Evolutionary conservation across 148 eudicot genomes (phyloP).

Genomic region (Fagopyrum esculentum): DNA sequence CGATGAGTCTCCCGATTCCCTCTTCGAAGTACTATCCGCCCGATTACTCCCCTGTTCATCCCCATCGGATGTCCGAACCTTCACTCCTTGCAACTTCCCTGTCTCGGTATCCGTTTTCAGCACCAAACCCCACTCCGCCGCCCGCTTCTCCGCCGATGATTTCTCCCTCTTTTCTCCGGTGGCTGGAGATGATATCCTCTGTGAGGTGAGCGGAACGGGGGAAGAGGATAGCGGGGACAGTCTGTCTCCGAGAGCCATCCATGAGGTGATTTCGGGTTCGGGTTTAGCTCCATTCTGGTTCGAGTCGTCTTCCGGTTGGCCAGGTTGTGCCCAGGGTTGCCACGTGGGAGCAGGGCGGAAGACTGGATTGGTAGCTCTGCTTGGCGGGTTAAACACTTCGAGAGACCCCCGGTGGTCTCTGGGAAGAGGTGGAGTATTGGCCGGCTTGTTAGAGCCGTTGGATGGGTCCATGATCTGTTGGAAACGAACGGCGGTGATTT

Average conservation of each 20-base stretch:
- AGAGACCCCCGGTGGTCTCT: slow-evolving; percentile 81
- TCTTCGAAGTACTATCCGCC: slow-evolving; percentile 31
- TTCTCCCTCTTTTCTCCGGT: slow-evolving; percentile 16
- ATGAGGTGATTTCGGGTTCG: slow-evolving; percentile 47
- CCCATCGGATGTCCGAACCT: slow-evolving; percentile 61
- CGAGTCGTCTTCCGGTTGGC: background rate
- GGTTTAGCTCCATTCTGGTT: background rate
- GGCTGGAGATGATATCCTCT: slow-evolving; percentile 15
- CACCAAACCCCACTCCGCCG: slow-evolving; percentile 96
- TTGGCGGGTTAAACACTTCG: slow-evolving; percentile 83
- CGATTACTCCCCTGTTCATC: slow-evolving; percentile 34
- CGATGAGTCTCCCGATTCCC: slow-evolving; percentile 83
- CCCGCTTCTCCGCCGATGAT: slow-evolving; percentile 59
- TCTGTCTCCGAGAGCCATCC: slow-evolving; percentile 83
- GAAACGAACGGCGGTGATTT: background rate
- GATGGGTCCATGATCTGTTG: slow-evolving; percentile 34
- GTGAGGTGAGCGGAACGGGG: slow-evolving; percentile 1
- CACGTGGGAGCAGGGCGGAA: slow-evolving; percentile 40
- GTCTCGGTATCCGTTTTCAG: slow-evolving; percentile 75
- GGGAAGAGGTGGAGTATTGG: slow-evolving; percentile 40
- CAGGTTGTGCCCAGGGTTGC: slow-evolving; percentile 37
- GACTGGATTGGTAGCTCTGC: slow-evolving; percentile 26
- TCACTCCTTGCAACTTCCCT: slow-evolving; percentile 72
- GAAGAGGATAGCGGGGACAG: slow-evolving; percentile 15
- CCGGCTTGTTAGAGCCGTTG: slow-evolving; percentile 31